Evolutionary conservation across 495 filamentous ascomycete species (phyloP).

Genomic region (Penicillium argentinense): DNA sequence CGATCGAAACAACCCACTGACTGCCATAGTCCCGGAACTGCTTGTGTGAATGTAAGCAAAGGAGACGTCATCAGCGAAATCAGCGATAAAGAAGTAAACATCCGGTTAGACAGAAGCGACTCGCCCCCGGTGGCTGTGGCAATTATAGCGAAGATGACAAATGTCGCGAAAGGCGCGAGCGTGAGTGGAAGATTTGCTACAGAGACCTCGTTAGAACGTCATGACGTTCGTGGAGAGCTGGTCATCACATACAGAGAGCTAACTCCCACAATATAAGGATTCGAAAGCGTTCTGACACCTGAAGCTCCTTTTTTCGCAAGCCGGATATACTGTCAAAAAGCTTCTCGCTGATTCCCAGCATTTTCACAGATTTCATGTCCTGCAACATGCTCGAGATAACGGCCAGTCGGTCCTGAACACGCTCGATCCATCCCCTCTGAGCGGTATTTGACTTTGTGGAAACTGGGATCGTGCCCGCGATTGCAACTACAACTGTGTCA

Average conservation of each 20-base stretch:
- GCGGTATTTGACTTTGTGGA: constrained; percentile 7
- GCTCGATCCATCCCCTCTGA: constrained; percentile 37
- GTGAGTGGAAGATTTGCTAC: constrained; percentile 11
- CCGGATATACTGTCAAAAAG: constrained; percentile 12
- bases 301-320: constrained; percentile 12
- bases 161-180: constrained; percentile 41
- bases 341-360: constrained; percentile 32
- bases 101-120: constrained; percentile 38
- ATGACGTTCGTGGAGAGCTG: not conserved
- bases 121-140: constrained; percentile 35
- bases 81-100: constrained; percentile 39
- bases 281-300: constrained; percentile 18
- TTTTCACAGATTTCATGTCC: constrained; percentile 45
- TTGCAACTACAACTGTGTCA: constrained; percentile 12
- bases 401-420: constrained; percentile 32
- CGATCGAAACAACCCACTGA: constrained; percentile 29
- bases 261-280: constrained; percentile 13
- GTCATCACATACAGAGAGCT: constrained; percentile 14
- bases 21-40: constrained; percentile 22
- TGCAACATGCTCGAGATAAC: constrained; percentile 36
- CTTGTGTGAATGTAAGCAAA: constrained; percentile 22
- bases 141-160: constrained; percentile 40
- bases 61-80: constrained; percentile 34
- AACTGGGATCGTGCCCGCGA: constrained; percentile 11
- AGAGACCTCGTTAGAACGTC: not conserved